Conservation (phyloP, 2,329 filamentous ascomycete species). For the Coniella lustricola region DNA sequence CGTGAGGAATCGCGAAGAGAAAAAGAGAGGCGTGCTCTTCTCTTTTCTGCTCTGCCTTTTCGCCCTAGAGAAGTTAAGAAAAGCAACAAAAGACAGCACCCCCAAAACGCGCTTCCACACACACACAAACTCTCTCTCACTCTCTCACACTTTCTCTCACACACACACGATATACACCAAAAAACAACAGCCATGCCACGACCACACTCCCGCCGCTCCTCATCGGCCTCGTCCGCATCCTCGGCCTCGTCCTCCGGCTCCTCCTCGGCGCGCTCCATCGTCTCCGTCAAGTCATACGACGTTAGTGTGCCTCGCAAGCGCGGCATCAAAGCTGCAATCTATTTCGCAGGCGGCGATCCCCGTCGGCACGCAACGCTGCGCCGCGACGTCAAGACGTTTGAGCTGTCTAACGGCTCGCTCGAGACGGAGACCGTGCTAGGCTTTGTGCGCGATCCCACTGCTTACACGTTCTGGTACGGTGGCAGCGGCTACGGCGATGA, state of each 20-base stretch:
- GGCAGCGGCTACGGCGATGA: constrained; percentile 2
- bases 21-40: too few relatives aligned
- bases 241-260: constrained; percentile 5
- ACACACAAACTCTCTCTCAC: too few relatives aligned
- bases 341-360: constrained; percentile 16
- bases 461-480: constrained; percentile 4
- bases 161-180: not conserved
- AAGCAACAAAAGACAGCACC: too few relatives aligned
- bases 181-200: constrained; percentile 7
- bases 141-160: not conserved
- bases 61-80: too few relatives aligned
- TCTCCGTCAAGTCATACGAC: constrained; percentile 11
- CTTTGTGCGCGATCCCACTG: constrained; percentile 16
- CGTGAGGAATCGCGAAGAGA: too few relatives aligned
- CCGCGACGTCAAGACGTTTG: constrained; percentile 11
- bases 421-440: constrained; percentile 6
- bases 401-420: constrained; percentile 13
- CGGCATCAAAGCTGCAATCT: constrained; percentile 12
- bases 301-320: constrained; percentile 10
- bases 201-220: constrained; percentile 13
- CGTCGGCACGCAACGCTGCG: constrained; percentile 15
- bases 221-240: constrained; percentile 7
- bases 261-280: constrained; percentile 11
- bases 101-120: too few relatives aligned
- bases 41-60: too few relatives aligned